Base-by-base conservation (phyloP, 164 flowering plant genomes). In the Buxus sempervirens region DNA sequence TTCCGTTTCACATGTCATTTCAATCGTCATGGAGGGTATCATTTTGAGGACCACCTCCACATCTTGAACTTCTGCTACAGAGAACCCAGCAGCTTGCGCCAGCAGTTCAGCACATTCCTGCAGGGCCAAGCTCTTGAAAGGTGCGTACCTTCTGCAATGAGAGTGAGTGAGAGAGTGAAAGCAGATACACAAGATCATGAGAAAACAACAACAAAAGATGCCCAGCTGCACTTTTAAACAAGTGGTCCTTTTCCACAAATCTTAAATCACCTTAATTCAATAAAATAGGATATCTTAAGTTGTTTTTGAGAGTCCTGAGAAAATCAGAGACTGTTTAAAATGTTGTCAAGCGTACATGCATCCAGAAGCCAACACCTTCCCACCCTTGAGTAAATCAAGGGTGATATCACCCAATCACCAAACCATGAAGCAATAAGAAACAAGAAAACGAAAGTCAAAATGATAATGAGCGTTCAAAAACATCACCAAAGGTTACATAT, bases 11-110 rank as follows among this genome's bases (percentile, higher is more conserved):
- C 90, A 85, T 21, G 73, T 82, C 27, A 82, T 76, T 25, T 85
- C 88, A 25, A 87, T 20, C 59, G 84, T 65, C 41, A 86, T n/a
- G 9, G 84, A 81, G 49, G 95, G 95, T 83, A 87, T 84, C 79
- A 84, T 85, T 65, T 84, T 83, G n/a, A 87, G 76, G 0, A 87
- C 91, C 73, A 62, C 75, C 73, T 89, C 95, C 42, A 87, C 78
- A 68, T 89, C 95, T 66, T 76, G 76, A 4, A 75, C 71, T 65
- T 86, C 84, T 23, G 73, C 62, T 53, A 72, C 42, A 16, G 95
- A 84, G 58, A 89, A 81, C 0, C 86, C 87, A 61, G 82, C 91
- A 24, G 67, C 74, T 49, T 87, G 83, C 67, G 84, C 58, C 45
- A 89, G 84, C 72, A 87, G 70, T 28, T 85, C 88, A 27, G 84